phyloP scores from a whole-genome alignment of 2,329 filamentous ascomycete genomes.

The Claviceps purpurea region DNA sequence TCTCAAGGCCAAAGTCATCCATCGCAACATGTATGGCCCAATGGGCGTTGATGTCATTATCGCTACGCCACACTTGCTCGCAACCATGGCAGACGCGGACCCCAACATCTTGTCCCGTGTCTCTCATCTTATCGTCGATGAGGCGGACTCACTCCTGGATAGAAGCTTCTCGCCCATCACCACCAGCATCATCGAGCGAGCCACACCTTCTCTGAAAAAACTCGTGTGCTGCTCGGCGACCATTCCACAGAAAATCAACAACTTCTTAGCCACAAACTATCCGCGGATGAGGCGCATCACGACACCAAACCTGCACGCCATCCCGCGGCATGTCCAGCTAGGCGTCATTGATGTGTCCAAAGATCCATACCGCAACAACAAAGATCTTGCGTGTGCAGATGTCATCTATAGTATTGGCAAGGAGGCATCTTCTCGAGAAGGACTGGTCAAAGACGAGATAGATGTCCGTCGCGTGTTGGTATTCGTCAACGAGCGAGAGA shows the following conservation, averaged over 20 bases:
- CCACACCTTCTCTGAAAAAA: conserved; percentile 68
- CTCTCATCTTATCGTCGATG: conserved; percentile 77
- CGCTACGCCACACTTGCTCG: conserved; percentile 77
- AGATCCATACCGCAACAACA: conserved; percentile 89
- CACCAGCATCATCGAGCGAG: conserved; percentile 66
- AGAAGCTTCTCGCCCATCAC: conserved; percentile 82
- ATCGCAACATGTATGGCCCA: conserved; percentile 69
- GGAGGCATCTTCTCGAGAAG: conserved; percentile 48
- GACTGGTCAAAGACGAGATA: conserved; percentile 38
- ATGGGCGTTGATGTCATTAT: conserved; percentile 75
- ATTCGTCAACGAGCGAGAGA: conserved; percentile 93
- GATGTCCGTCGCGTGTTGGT: conserved; percentile 79
- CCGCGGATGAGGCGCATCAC: conserved; percentile 76
- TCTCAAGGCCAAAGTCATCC: conserved; percentile 64
- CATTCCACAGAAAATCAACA: conserved; percentile 81
- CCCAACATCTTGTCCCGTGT: conserved; percentile 90
- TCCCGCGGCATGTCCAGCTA: conserved; percentile 85
- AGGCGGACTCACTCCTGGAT: conserved; percentile 92
- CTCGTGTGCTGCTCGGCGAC: conserved; percentile 91
- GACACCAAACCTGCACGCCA: conserved; percentile 90
- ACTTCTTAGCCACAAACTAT: conserved; percentile 67
- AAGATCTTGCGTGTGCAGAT: conserved; percentile 84
- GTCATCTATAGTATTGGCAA: conserved; percentile 89
- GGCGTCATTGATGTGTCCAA: conserved; percentile 85
- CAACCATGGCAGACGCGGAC: conserved; percentile 76